A percentile compares a stretch with the other conserved stretches of the same genome.
phyloP scores from a whole-genome alignment of 2,329 filamentous ascomycete genomes.

The Lachnellula suecica region DNA sequence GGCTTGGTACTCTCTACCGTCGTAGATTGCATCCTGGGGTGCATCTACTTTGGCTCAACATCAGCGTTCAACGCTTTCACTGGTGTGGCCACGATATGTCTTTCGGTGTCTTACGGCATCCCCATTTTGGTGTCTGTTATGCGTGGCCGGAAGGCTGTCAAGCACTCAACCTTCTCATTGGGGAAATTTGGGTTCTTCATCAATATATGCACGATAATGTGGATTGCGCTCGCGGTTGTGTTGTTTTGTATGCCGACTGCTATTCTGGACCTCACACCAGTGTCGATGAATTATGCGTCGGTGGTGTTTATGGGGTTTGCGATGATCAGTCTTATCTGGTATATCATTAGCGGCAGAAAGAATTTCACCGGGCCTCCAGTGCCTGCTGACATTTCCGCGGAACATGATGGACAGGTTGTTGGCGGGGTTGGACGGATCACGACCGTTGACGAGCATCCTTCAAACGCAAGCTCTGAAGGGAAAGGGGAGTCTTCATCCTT shows the following conservation, averaged over 20 bases:
- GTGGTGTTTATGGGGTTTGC: constrained; percentile 66
- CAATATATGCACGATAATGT: constrained; percentile 66
- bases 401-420: constrained; percentile 25
- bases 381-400: constrained; percentile 23
- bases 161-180: constrained; percentile 65
- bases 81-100: constrained; percentile 76
- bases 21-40: constrained; percentile 69
- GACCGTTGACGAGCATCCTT: constrained; percentile 13
- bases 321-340: constrained; percentile 59
- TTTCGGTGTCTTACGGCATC: constrained; percentile 72
- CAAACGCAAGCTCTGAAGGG: constrained; percentile 2
- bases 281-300: constrained; percentile 65
- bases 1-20: constrained; percentile 66
- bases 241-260: constrained; percentile 75
- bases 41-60: constrained; percentile 77
- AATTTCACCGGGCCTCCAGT: constrained; percentile 58
- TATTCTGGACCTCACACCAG: constrained; percentile 54
- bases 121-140: constrained; percentile 72
- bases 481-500: not conserved
- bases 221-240: constrained; percentile 69
- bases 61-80: constrained; percentile 81
- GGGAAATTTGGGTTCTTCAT: constrained; percentile 67
- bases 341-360: constrained; percentile 60
- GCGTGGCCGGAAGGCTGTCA: constrained; percentile 64
- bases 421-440: constrained; percentile 18